Conservation (phyloP, 1,284 basidiomycete species). For the Grifola frondosa region DNA sequence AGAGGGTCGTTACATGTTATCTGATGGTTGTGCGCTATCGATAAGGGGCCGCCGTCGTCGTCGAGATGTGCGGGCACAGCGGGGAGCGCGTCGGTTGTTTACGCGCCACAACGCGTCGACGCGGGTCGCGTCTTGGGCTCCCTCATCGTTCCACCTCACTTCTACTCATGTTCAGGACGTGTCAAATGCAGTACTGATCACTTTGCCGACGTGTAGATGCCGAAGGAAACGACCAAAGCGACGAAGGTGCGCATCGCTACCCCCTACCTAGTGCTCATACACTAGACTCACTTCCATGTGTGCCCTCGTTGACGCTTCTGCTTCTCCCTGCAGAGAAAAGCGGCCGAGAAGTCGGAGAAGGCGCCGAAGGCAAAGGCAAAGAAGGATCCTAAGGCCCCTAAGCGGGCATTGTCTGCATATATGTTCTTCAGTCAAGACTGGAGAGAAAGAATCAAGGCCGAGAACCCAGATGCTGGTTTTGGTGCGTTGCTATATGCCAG, state of each 20-base stretch:
- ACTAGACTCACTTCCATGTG: constrained; percentile 5
- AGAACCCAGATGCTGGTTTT: constrained; percentile 93
- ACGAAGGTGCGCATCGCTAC: constrained; percentile 63
- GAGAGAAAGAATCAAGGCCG: constrained; percentile 91
- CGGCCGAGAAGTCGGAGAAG: constrained; percentile 68
- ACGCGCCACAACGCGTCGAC: constrained; percentile 30
- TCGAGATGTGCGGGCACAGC: constrained; percentile 13
- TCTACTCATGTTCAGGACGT: constrained; percentile 24
- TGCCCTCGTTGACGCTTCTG: constrained; percentile 12
- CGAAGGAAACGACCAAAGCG: constrained; percentile 75
- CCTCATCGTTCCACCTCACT: constrained; percentile 9
- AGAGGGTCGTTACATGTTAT: constrained; percentile 15
- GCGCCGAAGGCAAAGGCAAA: constrained; percentile 51
- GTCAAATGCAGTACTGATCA: constrained; percentile 35
- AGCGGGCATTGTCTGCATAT: constrained; percentile 92
- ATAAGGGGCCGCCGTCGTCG: constrained; percentile 19
- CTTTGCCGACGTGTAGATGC: constrained; percentile 60
- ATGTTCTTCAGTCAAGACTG: constrained; percentile 99
- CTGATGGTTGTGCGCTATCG: constrained; percentile 21
- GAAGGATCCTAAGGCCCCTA: constrained; percentile 84
- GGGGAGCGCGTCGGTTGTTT: constrained; percentile 23
- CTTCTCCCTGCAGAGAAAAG: constrained; percentile 57
- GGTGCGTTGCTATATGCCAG: constrained; percentile 51
- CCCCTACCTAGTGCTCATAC: constrained; percentile 13
- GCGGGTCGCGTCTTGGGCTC: constrained; percentile 22